These are phyloP conservation scores for Wickerhamiella infanticola DNA, from an alignment of 1,139 yeast species.

Conservation along the genomic window DNA sequence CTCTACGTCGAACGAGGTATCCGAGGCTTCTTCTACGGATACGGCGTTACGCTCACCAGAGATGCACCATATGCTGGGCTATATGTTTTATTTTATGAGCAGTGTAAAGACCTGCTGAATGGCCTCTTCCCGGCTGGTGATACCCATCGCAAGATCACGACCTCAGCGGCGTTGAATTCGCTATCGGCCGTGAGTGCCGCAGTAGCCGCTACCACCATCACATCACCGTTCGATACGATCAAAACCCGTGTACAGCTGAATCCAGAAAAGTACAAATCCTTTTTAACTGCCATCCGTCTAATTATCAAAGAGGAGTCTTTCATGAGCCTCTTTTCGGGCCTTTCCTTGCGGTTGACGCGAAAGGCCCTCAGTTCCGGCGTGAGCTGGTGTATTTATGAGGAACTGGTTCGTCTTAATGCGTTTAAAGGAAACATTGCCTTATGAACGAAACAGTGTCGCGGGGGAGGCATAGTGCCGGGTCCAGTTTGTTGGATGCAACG, in stretches of 20 bases:
- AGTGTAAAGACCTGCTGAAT: slow-evolving; percentile 37
- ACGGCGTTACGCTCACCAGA: slow-evolving; percentile 70
- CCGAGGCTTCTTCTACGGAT: slow-evolving; percentile 70
- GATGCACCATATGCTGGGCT: slow-evolving; percentile 97
- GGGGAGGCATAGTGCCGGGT: slow-evolving; percentile 12
- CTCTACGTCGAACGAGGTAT: slow-evolving; percentile 40
- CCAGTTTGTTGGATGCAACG: slow-evolving; percentile 13
- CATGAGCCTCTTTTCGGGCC: slow-evolving; percentile 59
- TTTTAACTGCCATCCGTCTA: slow-evolving; percentile 25
- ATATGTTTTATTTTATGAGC: slow-evolving; percentile 72
- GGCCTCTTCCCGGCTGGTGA: slow-evolving; percentile 14
- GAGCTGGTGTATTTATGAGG: slow-evolving; percentile 95
- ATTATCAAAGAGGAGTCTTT: slow-evolving; percentile 46
- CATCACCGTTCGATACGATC: slow-evolving; percentile 91
- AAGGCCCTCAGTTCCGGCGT: slow-evolving; percentile 89
- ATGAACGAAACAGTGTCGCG: background rate
- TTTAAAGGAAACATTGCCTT: background rate
- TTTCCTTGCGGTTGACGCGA: slow-evolving; percentile 63
- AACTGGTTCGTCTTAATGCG: slow-evolving; percentile 31
- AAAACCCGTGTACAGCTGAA: slow-evolving; percentile 79
- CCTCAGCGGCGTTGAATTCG: slow-evolving; percentile 49
- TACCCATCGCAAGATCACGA: slow-evolving; percentile 18
- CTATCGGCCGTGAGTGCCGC: slow-evolving; percentile 64
- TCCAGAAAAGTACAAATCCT: slow-evolving; percentile 31
- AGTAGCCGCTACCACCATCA: slow-evolving; percentile 61